Evolutionary conservation across 2,329 filamentous ascomycete genomes (phyloP).

Genomic region (Alternaria angustiovoidea): DNA sequence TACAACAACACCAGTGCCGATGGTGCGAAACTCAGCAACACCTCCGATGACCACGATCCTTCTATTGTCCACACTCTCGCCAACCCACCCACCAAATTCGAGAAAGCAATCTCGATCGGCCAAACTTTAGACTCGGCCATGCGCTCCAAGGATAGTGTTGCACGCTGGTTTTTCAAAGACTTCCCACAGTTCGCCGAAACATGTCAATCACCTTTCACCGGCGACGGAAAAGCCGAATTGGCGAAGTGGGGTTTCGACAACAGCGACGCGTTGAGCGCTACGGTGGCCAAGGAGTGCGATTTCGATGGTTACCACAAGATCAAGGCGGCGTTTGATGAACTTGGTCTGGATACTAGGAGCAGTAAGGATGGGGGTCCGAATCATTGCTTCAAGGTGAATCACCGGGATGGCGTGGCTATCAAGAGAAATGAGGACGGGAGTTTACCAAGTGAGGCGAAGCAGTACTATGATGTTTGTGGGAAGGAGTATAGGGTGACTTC

Average conservation of each 20-base stretch:
- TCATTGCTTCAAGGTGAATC: slow-evolving; percentile 18
- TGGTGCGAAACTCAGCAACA: background rate
- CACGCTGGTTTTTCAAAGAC: slow-evolving; percentile 19
- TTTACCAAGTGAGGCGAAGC: slow-evolving; percentile 11
- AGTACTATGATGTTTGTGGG: slow-evolving; percentile 19
- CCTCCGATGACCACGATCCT: background rate
- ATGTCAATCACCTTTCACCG: slow-evolving; percentile 14
- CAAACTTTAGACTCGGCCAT: slow-evolving; percentile 13
- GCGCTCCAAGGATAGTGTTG: slow-evolving; percentile 17
- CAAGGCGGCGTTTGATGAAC: slow-evolving; percentile 16
- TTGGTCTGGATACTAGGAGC: slow-evolving; percentile 13
- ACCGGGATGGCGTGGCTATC: slow-evolving; percentile 15
- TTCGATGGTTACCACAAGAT: slow-evolving; percentile 20
- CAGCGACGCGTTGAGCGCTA: slow-evolving; percentile 2
- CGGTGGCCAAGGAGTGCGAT: slow-evolving; percentile 18
- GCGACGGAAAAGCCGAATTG: slow-evolving; percentile 14
- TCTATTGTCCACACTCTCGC: background rate
- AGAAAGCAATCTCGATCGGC: slow-evolving; percentile 12
- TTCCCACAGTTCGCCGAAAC: slow-evolving; percentile 11
- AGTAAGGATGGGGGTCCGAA: slow-evolving; percentile 19
- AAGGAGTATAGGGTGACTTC: slow-evolving; percentile 7
- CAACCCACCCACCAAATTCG: slow-evolving; percentile 1
- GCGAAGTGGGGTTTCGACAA: slow-evolving; percentile 22
- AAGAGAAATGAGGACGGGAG: slow-evolving; percentile 14
- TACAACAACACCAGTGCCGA: background rate